Evolutionary conservation across 345 rosid genomes (phyloP), one percentile per base, ranked within the genome.

Genomic region (Citrus cavaleriei): DNA sequence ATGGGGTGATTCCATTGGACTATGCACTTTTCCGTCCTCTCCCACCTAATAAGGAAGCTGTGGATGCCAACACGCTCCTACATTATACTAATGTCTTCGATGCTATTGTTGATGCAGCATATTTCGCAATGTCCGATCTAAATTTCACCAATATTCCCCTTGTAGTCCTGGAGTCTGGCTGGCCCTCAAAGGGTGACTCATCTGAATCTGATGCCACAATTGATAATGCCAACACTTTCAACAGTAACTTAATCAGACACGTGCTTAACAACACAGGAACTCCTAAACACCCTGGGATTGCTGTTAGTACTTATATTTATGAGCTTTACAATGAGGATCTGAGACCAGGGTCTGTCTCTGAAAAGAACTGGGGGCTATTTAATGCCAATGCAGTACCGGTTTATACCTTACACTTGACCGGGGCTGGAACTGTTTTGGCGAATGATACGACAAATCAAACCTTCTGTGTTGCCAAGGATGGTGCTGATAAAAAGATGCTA

Each of bases 361-460:
- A 97, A 83, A 90, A 87, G 86, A 97, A 97, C 82, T 97, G 99
- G 99, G 99, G 99, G 37, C 86, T 94, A 40, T 97, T 97, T 82
- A 84, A 89, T 80, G 84, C 91, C 67, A 91, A 82, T 32, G 97
- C 97, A 69, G 73, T 79, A 34, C 95, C 99, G 0, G 85, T 88
- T 61, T 97, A 97, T 84, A 86, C 68, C 40, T 80, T 96, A 72
- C 97, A 92, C 78, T 78, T 96, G 87, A 90, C 93, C 0, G 98
- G 95, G 62, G 92, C 92, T 2, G 98, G 98, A n/a, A 89, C 91
- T 1, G 87, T 90, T 69, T 82, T 94, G 68, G 97, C 97, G 0
- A 96, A 97, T 82, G 98, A 94, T 84, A 94, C 98, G n/a, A 93
- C 97, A 19, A 97, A 94, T 83, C 97, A 94, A 78, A 97, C 98